Evolutionary conservation across 2,329 filamentous ascomycete genomes (phyloP), one percentile per base, ranked within the genome.

Genomic region (Fonsecaea pedrosoi): DNA sequence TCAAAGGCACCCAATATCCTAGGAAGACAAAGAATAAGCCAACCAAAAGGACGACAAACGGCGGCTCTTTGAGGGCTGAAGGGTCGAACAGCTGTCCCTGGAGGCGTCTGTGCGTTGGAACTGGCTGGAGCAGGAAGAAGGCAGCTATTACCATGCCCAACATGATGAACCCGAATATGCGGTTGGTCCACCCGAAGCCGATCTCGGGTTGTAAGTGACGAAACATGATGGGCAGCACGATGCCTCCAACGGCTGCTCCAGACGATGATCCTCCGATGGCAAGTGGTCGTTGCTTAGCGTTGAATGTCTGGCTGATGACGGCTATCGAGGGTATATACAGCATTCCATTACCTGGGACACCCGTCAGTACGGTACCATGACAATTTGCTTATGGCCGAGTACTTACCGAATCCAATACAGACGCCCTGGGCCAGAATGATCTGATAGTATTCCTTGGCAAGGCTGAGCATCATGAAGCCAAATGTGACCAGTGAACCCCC

Each of bases 391-490:
- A 3, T 82, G 3, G 5, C 34, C 30, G 12, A 34, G 83, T 81
- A 54, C 8, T 74, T 76, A 1, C 83, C 84, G 0, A 88, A 60
- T 1, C 86, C 86, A 69, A 84, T 78, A 66, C 82, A 83, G 37
- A 82, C 76, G 1, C 85, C 86, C 73, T 87, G 86, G 0, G 83
- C 77, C 12, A 87, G 77, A 42, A 87, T 77, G 48, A 87, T 74
- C 70, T 86, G 82, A 81, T 82, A 86, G 75, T 86, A 86, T 58
- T 76, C 70, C 6, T 73, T 78, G 50, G 74, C 73, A 9, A 82
- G 63, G 64, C 76, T 78, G 1, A 76, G 76, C 73, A 80, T 81
- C 75, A 85, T 82, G 69, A 81, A 57, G 38, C 69, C 68, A 8
- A 71, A 56, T 2, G 61, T 57, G 30, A 66, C 61, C 8, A 78